Evolutionary conservation across 129 eudicot species (phyloP), one percentile per base, ranked within the genome.

Genomic region (Cynara cardunculus): DNA sequence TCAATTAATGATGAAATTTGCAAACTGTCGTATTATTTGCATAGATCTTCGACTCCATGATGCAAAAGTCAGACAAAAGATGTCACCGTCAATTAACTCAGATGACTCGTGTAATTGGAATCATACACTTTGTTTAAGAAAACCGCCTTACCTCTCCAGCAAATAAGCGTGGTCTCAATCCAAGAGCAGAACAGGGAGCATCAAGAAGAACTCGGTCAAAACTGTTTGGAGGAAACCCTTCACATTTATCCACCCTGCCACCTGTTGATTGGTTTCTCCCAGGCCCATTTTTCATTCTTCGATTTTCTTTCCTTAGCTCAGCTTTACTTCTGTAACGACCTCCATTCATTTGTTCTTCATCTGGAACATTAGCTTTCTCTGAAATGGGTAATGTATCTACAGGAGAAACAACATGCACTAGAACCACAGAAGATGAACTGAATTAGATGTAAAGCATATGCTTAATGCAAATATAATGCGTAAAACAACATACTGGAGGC

Each of bases 151-250:
- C 97, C 91, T 90, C 97, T 71, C 93, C 97, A 59, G 93, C 84
- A 91, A 93, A 96, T 35, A 96, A 84, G 12, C 99, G 90, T 26
- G 99, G 99, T 73, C 99, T 88, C 65, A 92, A 78, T 30, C 98
- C 99, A 88, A 96, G 95, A 79, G 99, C 99, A 73, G 99, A 96
- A 80, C 98, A 92, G 35, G 98, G 99, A 82, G 98, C 98, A 91
- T 96, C 99, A 59, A 96, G 98, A 80, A 96, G 99, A 46, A 96
- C 97, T 31, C 99, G 93, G 72, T 96, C 99, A 86, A 96, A 96
- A 86, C 95, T 96, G 81, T 89, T 91, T 7, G 99, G 93, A n/a
- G 71, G 67, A 83, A 96, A 96, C 14, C 99, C 99, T 81, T 84
- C 78, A 37, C 90, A 91, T 76, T 88, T 92, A 82, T 86, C 88